Base-by-base conservation (phyloP, 345 rosid species). In the Eutrema heterophyllum region DNA sequence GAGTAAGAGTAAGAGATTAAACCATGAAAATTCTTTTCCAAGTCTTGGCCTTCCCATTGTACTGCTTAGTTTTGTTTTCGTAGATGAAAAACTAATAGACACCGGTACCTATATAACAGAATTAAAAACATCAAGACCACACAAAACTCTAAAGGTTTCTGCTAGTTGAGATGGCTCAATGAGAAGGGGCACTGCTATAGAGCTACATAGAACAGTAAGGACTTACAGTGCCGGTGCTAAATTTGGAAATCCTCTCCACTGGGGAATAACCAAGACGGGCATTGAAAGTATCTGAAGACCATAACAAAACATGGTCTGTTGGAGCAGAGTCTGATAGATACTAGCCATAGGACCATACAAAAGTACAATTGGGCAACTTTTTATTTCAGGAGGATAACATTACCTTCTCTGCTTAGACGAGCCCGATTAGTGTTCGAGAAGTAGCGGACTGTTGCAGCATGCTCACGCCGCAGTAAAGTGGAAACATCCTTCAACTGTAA, bases 401-500 rank as follows among this genome's bases (percentile, higher is more conserved):
- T 81, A 93, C 98, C 96, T 78, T 83, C 80, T 48, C 77, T 71
- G 78, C 48, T 89, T 43, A 72, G 27, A 57, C 79, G 75, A 60
- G 81, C 11, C 7, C 73, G 79, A 45, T 71, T 66, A 40, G 75
- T 83, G 32, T 85, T 77, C 12, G 97, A 84, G 66, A 85, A 84
- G 78, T 88, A 89, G 6, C 89, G 87, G 49, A 80, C 75, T 59
- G 80, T 78, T 73, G 75, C 16, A 14, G 83, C 83, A 64, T 63
- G 82, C 60, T 88, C 89, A 29, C 82, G 85, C 61, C 81, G 76
- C 62, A 86, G 70, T 49, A 88, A 71, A 44, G 53, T 77, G 6
- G 93, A 70, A 79, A 82, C 81, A 84, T 74, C 77, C 78, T 84
- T 79, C 73, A 93, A 68, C 98, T 93, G 83, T 60, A 33, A 56